A percentile compares a stretch with the other conserved stretches of the same genome.
phyloP scores from a whole-genome alignment of 2,329 filamentous ascomycete genomes.

The Zalaria sp. region DNA sequence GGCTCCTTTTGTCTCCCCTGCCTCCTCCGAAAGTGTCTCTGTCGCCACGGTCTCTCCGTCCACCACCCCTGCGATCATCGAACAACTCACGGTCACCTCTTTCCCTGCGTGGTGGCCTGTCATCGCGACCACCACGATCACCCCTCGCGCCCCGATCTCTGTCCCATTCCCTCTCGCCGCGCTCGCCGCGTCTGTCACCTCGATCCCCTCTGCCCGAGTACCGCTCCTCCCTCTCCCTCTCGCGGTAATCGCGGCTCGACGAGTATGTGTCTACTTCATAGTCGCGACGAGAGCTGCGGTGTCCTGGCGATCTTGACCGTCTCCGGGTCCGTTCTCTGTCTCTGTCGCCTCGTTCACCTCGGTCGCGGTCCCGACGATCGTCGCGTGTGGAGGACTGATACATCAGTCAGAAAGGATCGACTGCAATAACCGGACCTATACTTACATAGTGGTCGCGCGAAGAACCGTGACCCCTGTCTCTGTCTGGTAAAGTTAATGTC shows the following conservation, averaged over 20 bases:
- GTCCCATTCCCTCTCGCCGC: conserved; percentile 37
- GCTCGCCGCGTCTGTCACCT: conserved; percentile 39
- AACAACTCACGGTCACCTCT: conserved; percentile 28
- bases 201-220: conserved; percentile 46
- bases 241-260: conserved; percentile 80
- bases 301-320: conserved; percentile 76
- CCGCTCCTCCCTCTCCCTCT: conserved; percentile 84
- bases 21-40: conserved; percentile 10
- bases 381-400: conserved; percentile 29
- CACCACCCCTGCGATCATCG: conserved; percentile 9
- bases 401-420: not conserved
- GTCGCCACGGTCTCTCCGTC: conserved; percentile 13
- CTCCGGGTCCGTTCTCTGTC: conserved; percentile 42
- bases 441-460: conserved; percentile 24
- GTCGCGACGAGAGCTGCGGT: conserved; percentile 55
- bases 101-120: conserved; percentile 23
- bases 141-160: conserved; percentile 10
- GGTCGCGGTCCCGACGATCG: conserved; percentile 22
- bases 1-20: conserved; percentile 39
- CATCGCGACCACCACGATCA: conserved; percentile 14
- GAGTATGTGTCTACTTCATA: conserved; percentile 82
- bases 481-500: conserved; percentile 21
- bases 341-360: conserved; percentile 32
- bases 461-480: conserved; percentile 20
- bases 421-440: conserved; percentile 9